phyloP scores from a whole-genome alignment of 129 eudicot species.

The Centella asiatica region DNA sequence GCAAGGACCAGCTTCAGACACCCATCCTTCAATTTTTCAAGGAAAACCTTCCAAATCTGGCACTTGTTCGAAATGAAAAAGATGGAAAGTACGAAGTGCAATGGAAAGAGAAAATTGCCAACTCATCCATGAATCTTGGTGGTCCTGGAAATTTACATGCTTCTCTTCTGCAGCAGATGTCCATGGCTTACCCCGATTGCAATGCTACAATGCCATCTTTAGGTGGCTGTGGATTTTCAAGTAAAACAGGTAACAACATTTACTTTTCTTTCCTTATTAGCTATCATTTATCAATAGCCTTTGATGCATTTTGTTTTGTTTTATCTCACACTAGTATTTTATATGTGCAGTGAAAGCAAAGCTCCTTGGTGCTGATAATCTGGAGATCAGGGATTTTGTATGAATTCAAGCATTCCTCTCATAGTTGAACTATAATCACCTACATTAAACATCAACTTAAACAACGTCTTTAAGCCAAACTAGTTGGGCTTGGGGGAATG shows the following conservation, averaged over 20 bases:
- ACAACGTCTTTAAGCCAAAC: too few species aligned
- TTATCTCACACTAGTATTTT: conserved; percentile 9
- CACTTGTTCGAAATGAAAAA: conserved; percentile 25
- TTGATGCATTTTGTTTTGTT: background rate
- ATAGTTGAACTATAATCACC: background rate
- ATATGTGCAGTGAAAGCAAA: conserved; percentile 48
- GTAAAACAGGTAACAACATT: conserved; percentile 31
- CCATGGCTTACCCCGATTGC: conserved; percentile 53
- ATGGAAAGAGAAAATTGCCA: conserved; percentile 43
- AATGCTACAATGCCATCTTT: conserved; percentile 52
- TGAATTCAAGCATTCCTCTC: conserved; percentile 23
- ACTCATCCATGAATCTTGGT: conserved; percentile 29
- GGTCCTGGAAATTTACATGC: conserved; percentile 50
- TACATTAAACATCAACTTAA: background rate
- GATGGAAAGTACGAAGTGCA: conserved; percentile 46
- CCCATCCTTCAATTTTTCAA: conserved; percentile 54
- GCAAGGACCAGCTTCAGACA: conserved; percentile 46
- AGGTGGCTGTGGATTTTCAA: conserved; percentile 57
- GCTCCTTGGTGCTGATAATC: conserved; percentile 48
- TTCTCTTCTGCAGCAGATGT: conserved; percentile 53
- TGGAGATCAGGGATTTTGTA: conserved; percentile 65
- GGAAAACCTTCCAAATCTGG: conserved; percentile 59
- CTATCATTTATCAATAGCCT: background rate
- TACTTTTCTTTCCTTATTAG: too few species aligned
- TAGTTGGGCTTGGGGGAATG: too few species aligned